Conservation (phyloP, 2,329 filamentous ascomycete species). For the Dothistroma pini region DNA sequence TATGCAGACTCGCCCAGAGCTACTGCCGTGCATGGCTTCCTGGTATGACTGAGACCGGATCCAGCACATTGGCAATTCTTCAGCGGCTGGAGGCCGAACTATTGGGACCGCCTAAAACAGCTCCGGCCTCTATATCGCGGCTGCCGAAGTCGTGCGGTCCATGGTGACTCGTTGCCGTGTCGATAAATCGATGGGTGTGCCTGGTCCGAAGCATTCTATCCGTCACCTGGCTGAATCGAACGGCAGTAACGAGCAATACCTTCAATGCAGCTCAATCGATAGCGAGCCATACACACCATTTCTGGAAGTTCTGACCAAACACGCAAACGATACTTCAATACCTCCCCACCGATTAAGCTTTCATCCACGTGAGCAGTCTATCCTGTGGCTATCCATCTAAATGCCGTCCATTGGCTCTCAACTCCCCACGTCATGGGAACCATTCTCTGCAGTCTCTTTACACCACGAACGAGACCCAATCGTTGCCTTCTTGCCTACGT, state of each 20-base stretch:
- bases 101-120: background rate
- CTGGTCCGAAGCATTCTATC: background rate
- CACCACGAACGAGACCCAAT: conserved; percentile 8
- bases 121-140: background rate
- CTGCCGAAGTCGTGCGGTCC: background rate
- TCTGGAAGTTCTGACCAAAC: background rate
- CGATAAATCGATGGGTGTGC: background rate
- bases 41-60: background rate
- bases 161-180: background rate
- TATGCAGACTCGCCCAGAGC: too few species aligned
- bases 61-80: background rate
- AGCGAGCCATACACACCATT: background rate
- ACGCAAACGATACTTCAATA: background rate
- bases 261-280: too few species aligned
- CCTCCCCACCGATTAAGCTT: conserved; percentile 5
- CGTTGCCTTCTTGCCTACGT: background rate
- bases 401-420: conserved; percentile 3
- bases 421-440: background rate
- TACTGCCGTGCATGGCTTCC: background rate
- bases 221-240: background rate
- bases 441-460: background rate
- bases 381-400: background rate
- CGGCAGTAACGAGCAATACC: background rate
- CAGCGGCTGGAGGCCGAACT: background rate
- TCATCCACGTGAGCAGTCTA: background rate